Conservation (phyloP, 352 stramenopile genomes). For the Globisporangium ultimum region DNA sequence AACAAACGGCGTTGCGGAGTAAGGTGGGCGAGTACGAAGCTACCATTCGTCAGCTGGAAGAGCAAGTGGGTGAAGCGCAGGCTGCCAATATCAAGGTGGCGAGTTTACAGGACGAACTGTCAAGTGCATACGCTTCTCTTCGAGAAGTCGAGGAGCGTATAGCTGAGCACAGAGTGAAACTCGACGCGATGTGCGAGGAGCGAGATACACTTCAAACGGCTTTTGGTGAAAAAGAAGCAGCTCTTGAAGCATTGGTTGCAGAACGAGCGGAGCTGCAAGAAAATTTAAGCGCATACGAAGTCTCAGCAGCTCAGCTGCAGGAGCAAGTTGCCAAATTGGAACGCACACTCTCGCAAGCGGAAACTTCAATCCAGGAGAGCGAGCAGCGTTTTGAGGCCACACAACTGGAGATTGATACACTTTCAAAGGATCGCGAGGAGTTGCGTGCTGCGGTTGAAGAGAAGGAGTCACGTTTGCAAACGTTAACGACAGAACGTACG, state of each 20-base stretch:
- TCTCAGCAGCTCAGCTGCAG: neutral
- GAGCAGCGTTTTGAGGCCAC: too few species aligned
- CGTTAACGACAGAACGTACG: too few species aligned
- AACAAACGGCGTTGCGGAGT: neutral
- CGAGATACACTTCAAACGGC: neutral
- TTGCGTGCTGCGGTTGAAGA: too few species aligned
- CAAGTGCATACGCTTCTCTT: neutral
- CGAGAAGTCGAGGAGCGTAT: neutral
- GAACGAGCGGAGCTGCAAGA: too few species aligned
- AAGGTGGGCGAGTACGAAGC: constrained; percentile 1
- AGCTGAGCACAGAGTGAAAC: neutral
- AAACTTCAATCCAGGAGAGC: too few species aligned
- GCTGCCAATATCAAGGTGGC: neutral
- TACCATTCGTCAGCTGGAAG: constrained; percentile 6
- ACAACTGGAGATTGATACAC: too few species aligned
- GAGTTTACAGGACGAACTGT: neutral
- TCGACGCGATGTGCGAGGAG: neutral
- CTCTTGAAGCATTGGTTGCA: too few species aligned
- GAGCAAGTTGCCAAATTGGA: constrained; percentile 1
- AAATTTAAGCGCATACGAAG: too few species aligned
- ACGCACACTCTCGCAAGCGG: neutral
- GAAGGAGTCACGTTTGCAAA: too few species aligned
- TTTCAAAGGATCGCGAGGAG: too few species aligned
- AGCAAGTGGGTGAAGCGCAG: constrained; percentile 7
- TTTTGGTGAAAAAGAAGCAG: too few species aligned